A percentile compares a stretch with the other conserved stretches of the same genome.
These are phyloP conservation scores for Candida succiphila DNA, from an alignment of 805 yeast species.

Conservation along the genomic window DNA sequence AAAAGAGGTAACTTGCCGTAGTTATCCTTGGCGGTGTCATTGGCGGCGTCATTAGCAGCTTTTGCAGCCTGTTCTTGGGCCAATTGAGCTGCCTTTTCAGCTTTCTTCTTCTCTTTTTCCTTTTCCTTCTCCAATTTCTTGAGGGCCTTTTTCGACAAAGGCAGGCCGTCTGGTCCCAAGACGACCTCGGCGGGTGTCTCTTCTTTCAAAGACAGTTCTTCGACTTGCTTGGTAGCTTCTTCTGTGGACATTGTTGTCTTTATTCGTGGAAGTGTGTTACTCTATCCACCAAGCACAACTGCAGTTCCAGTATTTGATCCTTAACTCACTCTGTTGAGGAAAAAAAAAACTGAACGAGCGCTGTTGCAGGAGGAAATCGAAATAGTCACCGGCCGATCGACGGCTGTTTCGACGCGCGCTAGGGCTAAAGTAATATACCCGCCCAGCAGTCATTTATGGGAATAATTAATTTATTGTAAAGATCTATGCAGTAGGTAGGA, in stretches of 20 bases:
- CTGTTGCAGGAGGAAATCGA: no score
- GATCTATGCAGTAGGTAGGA: no score
- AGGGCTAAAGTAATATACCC: no score
- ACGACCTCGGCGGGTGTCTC: slow-evolving; percentile 11
- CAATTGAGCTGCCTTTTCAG: slow-evolving; percentile 80
- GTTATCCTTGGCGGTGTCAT: slow-evolving; percentile 77
- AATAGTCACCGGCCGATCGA: no score
- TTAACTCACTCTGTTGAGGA: neutral
- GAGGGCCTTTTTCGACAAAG: slow-evolving; percentile 86
- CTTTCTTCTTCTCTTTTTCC: slow-evolving; percentile 89
- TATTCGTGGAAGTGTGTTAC: no score
- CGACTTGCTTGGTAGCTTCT: slow-evolving; percentile 18
- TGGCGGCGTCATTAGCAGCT: slow-evolving; percentile 55
- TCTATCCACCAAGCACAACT: no score
- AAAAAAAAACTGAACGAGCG: no score
- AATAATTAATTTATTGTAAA: no score
- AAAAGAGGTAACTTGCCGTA: slow-evolving; percentile 87
- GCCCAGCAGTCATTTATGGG: no score
- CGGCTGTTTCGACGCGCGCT: no score
- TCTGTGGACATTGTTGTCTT: slow-evolving; percentile 17
- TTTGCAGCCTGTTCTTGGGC: slow-evolving; percentile 82
- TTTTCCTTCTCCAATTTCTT: slow-evolving; percentile 90
- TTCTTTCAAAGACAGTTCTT: slow-evolving; percentile 12
- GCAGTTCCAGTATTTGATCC: no score
- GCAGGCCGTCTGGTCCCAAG: slow-evolving; percentile 60